Base-by-base conservation (phyloP, 805 yeast species). In the Ogataea kodamae region DNA sequence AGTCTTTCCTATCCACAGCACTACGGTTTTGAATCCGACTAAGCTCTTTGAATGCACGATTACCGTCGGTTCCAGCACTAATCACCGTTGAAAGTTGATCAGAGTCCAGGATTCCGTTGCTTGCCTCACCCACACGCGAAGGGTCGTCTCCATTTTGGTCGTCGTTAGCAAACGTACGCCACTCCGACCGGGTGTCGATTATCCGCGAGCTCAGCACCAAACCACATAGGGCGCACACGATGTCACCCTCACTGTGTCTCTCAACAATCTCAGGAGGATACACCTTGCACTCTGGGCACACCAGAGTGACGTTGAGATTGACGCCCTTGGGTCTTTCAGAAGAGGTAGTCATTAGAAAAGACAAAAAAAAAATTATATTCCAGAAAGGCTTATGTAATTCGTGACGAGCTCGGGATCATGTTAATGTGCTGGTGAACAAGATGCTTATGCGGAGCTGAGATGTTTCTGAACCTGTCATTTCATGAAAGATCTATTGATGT, bases 61-160 rank as follows among this genome's bases (percentile, higher is more conserved):
- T 74, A 43, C 89, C 94, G 26, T 87, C 94, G 22, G 86, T 85
- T 12, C 82, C 88, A 39, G 80, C 78, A 17, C 96, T 84, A 41
- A 92, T 92, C 68, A 89, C 80, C 4, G 98, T 90, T 10, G 94
- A 86, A 36, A 90, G 76, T 59, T 89, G 94, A 49, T 84, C 90
- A 13, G 94, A 83, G 54, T 89, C 97, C 48, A 92, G 70, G 35
- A 89, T 66, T 7, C 97, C 96, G 56, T 89, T 89, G 11, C 88
- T 80, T 5, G 97, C 97, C 56, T 89, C 97, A 61, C 98, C 98
- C 44, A 90, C 98, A 84, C 98, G 97, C 46, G 92, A 81, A 4
- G 98, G 98, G 59, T 90, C 98, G 60, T 88, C 97, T 50, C 95
- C 95, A 49, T 90, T 92, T 59, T 90, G 97, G 60, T 90, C 98